Conservation (phyloP, 2,329 filamentous ascomycete species). For the Fusarium sp. region DNA sequence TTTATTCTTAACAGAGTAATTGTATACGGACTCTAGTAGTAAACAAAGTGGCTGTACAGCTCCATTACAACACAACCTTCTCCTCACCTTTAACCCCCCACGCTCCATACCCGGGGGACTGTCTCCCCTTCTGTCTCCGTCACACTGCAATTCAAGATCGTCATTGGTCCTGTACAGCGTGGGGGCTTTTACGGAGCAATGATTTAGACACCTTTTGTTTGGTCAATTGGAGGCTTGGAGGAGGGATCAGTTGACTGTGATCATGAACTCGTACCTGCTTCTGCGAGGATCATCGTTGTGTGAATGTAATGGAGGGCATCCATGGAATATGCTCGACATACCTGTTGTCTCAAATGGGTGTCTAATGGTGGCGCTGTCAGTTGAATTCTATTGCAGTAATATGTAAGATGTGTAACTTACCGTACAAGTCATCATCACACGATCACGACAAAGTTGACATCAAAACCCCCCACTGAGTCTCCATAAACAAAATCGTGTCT, state of each 20-base stretch:
- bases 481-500: slow-evolving; percentile 4
- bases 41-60: slow-evolving; percentile 5
- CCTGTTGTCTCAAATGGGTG: background rate
- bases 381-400: background rate
- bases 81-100: slow-evolving; percentile 18
- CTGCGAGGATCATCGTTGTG: slow-evolving; percentile 22
- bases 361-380: slow-evolving; percentile 10
- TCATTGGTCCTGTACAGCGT: slow-evolving; percentile 34
- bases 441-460: background rate
- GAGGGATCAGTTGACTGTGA: slow-evolving; percentile 40
- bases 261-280: slow-evolving; percentile 44
- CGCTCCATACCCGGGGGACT: slow-evolving; percentile 3
- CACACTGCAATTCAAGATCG: slow-evolving; percentile 37
- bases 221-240: slow-evolving; percentile 21
- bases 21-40: background rate
- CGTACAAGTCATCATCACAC: slow-evolving; percentile 11
- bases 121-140: slow-evolving; percentile 12
- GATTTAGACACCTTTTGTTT: slow-evolving; percentile 6
- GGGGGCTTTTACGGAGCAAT: slow-evolving; percentile 23
- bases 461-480: slow-evolving; percentile 19
- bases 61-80: slow-evolving; percentile 15
- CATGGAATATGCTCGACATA: slow-evolving; percentile 26
- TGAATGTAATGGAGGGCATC: slow-evolving; percentile 28
- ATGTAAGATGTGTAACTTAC: background rate
- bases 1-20: background rate